Conservation (phyloP, 352 stramenopile genomes). For the Phytophthora ohioensis region DNA sequence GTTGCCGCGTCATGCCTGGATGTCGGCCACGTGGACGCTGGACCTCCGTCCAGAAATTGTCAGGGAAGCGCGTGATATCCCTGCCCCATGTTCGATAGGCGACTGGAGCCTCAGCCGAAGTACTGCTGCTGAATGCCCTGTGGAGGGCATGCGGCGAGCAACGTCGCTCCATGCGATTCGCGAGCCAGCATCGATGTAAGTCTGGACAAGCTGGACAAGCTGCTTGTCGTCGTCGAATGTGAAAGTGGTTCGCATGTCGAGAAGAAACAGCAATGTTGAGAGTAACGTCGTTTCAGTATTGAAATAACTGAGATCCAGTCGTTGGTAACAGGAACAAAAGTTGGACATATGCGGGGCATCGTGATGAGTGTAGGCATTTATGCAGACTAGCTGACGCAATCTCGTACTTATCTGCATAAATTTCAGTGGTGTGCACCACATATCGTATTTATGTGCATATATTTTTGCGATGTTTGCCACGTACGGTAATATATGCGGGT, state of each 20-base stretch:
- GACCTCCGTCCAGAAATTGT: too few species aligned
- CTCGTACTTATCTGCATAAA: conserved; percentile 2
- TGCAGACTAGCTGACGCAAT: conserved; percentile 2
- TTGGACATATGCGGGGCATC: neutral
- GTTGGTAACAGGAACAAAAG: neutral
- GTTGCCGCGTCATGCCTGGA: neutral
- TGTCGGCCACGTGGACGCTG: too few species aligned
- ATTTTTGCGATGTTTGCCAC: neutral
- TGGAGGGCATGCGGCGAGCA: neutral
- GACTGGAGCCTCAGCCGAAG: neutral
- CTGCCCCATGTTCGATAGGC: neutral
- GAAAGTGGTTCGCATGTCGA: conserved; percentile 1
- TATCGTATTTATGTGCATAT: too few species aligned
- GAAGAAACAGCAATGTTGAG: neutral
- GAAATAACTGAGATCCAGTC: conserved; percentile 1
- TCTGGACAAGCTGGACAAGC: conserved; percentile 5
- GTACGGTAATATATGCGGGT: neutral
- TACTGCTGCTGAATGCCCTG: neutral
- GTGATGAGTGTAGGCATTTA: conserved; percentile 1
- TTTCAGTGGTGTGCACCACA: neutral
- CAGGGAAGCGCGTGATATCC: too few species aligned
- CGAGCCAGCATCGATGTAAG: neutral
- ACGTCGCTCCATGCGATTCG: conserved; percentile 1
- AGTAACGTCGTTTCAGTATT: neutral
- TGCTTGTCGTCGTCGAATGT: conserved; percentile 23